Conservation (phyloP, 768 basidiomycete species). For the Mrakia gelida region DNA sequence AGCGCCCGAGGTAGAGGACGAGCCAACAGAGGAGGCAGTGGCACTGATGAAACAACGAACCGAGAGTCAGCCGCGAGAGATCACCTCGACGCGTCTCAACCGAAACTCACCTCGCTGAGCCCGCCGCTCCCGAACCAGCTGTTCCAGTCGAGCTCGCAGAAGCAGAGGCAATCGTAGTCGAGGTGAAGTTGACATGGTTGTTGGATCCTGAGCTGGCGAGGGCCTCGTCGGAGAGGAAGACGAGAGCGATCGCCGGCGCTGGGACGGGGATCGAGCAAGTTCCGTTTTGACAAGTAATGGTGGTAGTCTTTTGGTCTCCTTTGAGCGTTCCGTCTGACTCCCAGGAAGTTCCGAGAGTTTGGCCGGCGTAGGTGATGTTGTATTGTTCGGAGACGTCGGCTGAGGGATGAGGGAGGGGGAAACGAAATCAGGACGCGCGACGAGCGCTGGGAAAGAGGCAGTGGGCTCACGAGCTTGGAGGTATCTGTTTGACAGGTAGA, state of each 20-base stretch:
- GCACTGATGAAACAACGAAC: too few species aligned
- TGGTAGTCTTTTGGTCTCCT: slow-evolving; percentile 56
- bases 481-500: slow-evolving; percentile 30
- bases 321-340: slow-evolving; percentile 61
- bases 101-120: slow-evolving; percentile 45
- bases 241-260: slow-evolving; percentile 69
- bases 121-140: too few species aligned
- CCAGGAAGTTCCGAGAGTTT: slow-evolving; percentile 57
- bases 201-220: background rate
- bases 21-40: too few species aligned
- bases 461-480: slow-evolving; percentile 45
- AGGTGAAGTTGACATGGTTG: too few species aligned
- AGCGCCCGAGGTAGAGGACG: too few species aligned
- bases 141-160: slow-evolving; percentile 10
- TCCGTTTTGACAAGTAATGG: slow-evolving; percentile 56
- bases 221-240: slow-evolving; percentile 39
- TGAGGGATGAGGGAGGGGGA: background rate
- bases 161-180: background rate
- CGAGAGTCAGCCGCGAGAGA: too few species aligned
- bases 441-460: too few species aligned
- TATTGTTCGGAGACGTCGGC: slow-evolving; percentile 52
- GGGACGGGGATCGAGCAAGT: slow-evolving; percentile 61
- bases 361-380: slow-evolving; percentile 73
- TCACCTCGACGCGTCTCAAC: too few species aligned
- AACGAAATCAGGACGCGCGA: too few species aligned